Evolutionary conservation across 495 filamentous ascomycete genomes (phyloP).

Genomic region (Aspergillus sclerotioniger): DNA sequence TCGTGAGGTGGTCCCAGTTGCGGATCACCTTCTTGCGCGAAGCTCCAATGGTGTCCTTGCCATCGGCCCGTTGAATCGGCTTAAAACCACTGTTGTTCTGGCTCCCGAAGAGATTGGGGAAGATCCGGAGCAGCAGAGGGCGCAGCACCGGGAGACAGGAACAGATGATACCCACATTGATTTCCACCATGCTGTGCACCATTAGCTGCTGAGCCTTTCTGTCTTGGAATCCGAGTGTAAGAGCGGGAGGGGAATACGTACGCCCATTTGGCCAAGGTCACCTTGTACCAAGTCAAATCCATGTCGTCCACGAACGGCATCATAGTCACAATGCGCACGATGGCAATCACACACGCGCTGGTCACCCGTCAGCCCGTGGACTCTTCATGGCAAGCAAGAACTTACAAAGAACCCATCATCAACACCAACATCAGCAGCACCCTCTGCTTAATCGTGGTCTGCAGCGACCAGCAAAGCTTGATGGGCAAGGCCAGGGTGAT

Average conservation of each 20-base stretch:
- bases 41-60: not conserved
- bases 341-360: constrained; percentile 11
- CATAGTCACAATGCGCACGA: constrained; percentile 13
- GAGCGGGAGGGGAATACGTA: constrained; percentile 8
- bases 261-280: constrained; percentile 15
- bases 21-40: constrained; percentile 4
- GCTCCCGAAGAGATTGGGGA: constrained; percentile 8
- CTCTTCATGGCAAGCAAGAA: too few species aligned
- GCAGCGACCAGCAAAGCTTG: constrained; percentile 13
- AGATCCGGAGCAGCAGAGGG: constrained; percentile 5
- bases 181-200: constrained; percentile 12
- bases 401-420: constrained; percentile 15
- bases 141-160: constrained; percentile 9
- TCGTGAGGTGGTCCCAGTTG: constrained; percentile 11
- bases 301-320: constrained; percentile 10
- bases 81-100: not conserved
- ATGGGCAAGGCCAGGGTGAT: constrained; percentile 11
- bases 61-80: not conserved
- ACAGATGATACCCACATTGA: constrained; percentile 17
- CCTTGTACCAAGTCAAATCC: constrained; percentile 12
- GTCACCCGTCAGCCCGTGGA: too few species aligned
- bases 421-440: constrained; percentile 11
- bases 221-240: too few species aligned
- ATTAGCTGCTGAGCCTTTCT: not conserved
- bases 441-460: constrained; percentile 5